Percentiles rank a stretch among this genome's conserved stretches.
Evolutionary conservation across 495 filamentous ascomycete genomes (phyloP).

Genomic region (Podospora australis): DNA sequence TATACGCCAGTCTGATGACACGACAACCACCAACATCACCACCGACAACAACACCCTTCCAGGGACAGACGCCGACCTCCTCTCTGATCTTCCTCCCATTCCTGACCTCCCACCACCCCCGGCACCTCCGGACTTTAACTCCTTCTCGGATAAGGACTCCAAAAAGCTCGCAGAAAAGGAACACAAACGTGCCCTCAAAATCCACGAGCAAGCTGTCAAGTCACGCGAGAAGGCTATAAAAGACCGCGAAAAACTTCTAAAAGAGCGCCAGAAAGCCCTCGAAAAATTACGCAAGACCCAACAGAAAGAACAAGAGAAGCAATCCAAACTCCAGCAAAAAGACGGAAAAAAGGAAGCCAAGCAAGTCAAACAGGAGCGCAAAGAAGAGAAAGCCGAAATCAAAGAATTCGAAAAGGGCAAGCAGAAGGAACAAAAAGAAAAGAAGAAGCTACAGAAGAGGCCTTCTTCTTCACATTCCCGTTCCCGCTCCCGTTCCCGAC

Average conservation of each 20-base stretch:
- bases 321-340: constrained; percentile 14
- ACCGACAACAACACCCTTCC: no score
- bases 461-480: constrained; percentile 34
- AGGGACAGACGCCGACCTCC: neutral
- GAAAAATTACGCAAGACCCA: constrained; percentile 34
- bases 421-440: constrained; percentile 11
- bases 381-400: constrained; percentile 12
- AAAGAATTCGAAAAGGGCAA: constrained; percentile 13
- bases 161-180: constrained; percentile 62
- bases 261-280: constrained; percentile 48
- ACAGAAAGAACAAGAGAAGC: constrained; percentile 28
- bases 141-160: constrained; percentile 51
- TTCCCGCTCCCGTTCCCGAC: constrained; percentile 21
- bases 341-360: constrained; percentile 11
- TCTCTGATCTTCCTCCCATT: constrained; percentile 31
- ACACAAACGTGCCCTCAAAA: constrained; percentile 49
- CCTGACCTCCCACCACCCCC: constrained; percentile 38
- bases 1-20: neutral
- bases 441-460: constrained; percentile 8
- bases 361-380: constrained; percentile 43
- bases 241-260: constrained; percentile 49
- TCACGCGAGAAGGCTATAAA: constrained; percentile 56
- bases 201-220: constrained; percentile 56
- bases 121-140: constrained; percentile 39
- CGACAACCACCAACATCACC: no score